Conservation (phyloP, 257 asterid species). For the Ilex aquifolium region DNA sequence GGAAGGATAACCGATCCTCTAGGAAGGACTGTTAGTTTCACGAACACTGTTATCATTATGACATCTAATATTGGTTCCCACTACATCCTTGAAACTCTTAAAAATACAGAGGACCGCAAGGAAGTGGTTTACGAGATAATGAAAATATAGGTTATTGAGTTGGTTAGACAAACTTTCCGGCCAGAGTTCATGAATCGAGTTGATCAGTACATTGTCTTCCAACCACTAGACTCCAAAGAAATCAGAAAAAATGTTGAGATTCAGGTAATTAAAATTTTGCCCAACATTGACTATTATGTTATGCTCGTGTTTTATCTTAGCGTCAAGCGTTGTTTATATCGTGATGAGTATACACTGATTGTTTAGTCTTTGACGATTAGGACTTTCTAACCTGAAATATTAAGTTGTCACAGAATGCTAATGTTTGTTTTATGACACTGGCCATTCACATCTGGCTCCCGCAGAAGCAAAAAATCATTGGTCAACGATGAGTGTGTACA, state of each 20-base stretch:
- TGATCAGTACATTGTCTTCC: conserved; percentile 89
- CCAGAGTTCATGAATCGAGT: conserved; percentile 93
- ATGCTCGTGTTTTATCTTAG: neutral
- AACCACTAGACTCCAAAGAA: conserved; percentile 67
- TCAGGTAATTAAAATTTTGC: conserved; percentile 45
- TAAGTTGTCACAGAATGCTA: too few species aligned
- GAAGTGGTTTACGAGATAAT: conserved; percentile 68
- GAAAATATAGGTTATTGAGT: conserved; percentile 78
- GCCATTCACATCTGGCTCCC: too few species aligned
- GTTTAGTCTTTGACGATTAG: too few species aligned
- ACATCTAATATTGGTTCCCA: conserved; percentile 91
- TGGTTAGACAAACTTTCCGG: conserved; percentile 77
- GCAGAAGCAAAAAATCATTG: too few species aligned
- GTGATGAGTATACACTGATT: too few species aligned
- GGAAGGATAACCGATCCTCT: conserved; percentile 92
- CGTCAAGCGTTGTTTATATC: too few species aligned
- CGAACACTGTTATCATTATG: conserved; percentile 77
- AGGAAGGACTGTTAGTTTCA: conserved; percentile 84
- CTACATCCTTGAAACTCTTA: conserved; percentile 71
- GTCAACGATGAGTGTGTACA: too few species aligned
- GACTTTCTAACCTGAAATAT: too few species aligned
- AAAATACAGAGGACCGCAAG: conserved; percentile 41
- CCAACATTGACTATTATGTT: neutral
- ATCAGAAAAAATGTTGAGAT: conserved; percentile 66
- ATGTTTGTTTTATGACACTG: too few species aligned